Conservation (phyloP, 2,329 filamentous ascomycete species). For the Triangularia setosa region DNA sequence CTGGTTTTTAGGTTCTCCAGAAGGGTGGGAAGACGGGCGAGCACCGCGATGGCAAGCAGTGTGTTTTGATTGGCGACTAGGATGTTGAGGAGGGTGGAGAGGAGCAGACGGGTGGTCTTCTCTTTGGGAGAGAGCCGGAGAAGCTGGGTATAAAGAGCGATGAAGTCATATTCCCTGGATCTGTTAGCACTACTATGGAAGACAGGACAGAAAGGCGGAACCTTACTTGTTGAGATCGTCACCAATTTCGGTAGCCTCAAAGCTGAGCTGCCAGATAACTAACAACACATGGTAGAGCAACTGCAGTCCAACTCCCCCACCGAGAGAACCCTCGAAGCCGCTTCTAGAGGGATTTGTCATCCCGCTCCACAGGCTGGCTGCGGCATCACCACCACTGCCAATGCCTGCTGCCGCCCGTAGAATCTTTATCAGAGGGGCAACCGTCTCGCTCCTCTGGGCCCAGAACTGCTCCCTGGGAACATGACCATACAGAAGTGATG, state of each 20-base stretch:
- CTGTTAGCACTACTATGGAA: conserved; percentile 1
- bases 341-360: conserved; percentile 47
- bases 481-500: conserved; percentile 71
- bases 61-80: conserved; percentile 66
- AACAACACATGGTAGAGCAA: conserved; percentile 90
- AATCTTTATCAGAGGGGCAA: conserved; percentile 77
- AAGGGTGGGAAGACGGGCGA: conserved; percentile 73
- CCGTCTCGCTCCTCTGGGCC: conserved; percentile 81
- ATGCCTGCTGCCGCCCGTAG: conserved; percentile 73
- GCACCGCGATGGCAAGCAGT: conserved; percentile 77
- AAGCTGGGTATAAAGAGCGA: conserved; percentile 88
- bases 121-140: conserved; percentile 92
- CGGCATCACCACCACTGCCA: conserved; percentile 56
- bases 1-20: conserved; percentile 59
- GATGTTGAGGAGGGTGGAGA: conserved; percentile 87
- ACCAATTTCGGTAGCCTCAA: conserved; percentile 72
- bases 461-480: conserved; percentile 81
- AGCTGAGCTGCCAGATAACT: conserved; percentile 94
- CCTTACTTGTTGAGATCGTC: conserved; percentile 80
- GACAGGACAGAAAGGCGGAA: not conserved
- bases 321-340: conserved; percentile 59
- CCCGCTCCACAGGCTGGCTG: conserved; percentile 59
- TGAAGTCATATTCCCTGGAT: conserved; percentile 81
- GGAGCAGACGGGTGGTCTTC: conserved; percentile 88
- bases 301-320: conserved; percentile 86